A percentile compares a stretch with the other conserved stretches of the same genome.
phyloP scores from a whole-genome alignment of 352 stramenopile species.

The Thalassiosira hispida region DNA sequence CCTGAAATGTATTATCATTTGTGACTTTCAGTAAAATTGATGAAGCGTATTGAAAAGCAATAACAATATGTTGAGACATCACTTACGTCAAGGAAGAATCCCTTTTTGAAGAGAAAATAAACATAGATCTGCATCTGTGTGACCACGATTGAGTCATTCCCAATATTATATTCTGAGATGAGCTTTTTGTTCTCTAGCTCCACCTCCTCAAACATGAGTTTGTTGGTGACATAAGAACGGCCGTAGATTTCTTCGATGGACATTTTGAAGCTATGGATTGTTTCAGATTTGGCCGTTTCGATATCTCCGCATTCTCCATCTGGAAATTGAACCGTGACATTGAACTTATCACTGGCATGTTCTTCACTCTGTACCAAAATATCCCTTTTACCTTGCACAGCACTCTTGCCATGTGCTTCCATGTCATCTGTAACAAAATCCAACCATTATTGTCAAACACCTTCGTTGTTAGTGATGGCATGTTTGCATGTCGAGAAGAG shows the following conservation, averaged over 20 bases:
- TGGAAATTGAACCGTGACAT: slow-evolving; percentile 1
- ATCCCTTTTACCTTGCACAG: too few species aligned
- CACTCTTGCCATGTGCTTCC: too few species aligned
- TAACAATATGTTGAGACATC: too few species aligned
- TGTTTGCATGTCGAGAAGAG: too few species aligned
- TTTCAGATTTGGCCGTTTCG: background rate
- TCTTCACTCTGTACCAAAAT: too few species aligned
- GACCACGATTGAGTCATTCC: background rate
- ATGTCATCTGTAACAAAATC: too few species aligned
- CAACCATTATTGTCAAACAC: too few species aligned
- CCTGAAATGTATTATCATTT: too few species aligned
- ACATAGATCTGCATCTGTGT: slow-evolving; percentile 21
- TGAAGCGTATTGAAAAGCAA: too few species aligned
- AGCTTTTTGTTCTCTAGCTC: slow-evolving; percentile 12
- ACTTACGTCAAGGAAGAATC: slow-evolving; percentile 21
- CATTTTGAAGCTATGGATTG: background rate
- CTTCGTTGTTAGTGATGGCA: too few species aligned
- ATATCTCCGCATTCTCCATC: background rate
- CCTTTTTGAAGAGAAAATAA: slow-evolving; percentile 1
- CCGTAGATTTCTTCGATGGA: background rate
- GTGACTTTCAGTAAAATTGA: too few species aligned
- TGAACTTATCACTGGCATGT: background rate
- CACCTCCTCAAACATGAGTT: background rate
- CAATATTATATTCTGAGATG: background rate
- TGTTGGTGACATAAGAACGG: background rate